Evolutionary conservation across 2,329 filamentous ascomycete species (phyloP), one percentile per base, ranked within the genome.

Genomic region (Diaporthe vexans): DNA sequence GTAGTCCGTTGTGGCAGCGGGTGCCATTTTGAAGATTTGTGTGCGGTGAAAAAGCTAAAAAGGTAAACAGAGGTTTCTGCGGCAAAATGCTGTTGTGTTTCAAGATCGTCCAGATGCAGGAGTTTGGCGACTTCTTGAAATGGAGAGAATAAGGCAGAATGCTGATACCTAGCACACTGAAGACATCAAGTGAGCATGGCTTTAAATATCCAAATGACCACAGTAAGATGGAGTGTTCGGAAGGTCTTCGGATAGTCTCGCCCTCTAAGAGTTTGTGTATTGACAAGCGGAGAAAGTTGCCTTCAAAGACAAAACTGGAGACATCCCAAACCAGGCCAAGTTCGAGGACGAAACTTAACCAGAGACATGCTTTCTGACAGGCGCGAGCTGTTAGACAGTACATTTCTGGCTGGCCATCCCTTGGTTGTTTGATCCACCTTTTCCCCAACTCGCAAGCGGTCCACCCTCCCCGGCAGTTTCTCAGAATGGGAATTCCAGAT

Each of bases 1-100:
- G 74, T 76, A 75, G 69, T 78, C 76, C 35, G 77, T 75, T 13
- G 77, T 78, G 33, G 80, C 81, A n/a, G 79, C 75, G 19, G 80
- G 79, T 11, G 81, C 78, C 80, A 82, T 83, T 71, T 33, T 76
- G 74, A 13, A 48, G 43, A 21, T 54, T 13, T 35, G 29, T 71
- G 9, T 26, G 29, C 67, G 37, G 46, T 56, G 46, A n/a, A 11
- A 29, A 51, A 51, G 40, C 48, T 35, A 3, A 52, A 57, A 54
- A 10, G 29, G 5, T 33, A 71, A 35, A 26, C 40, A 52, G 21
- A 8, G 15, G 24, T 29, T n/a, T 19, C 8, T 24, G 17, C 21
- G 58, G 33, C 7, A 21, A 19, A 19, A 11, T 24, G 15, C 24
- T 68, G 29, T n/a, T 63, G 11, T 33, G 21, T 26, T 17, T 24